Conservation (phyloP, 176 grass and related monocot genomes). For the Carex pumila region DNA sequence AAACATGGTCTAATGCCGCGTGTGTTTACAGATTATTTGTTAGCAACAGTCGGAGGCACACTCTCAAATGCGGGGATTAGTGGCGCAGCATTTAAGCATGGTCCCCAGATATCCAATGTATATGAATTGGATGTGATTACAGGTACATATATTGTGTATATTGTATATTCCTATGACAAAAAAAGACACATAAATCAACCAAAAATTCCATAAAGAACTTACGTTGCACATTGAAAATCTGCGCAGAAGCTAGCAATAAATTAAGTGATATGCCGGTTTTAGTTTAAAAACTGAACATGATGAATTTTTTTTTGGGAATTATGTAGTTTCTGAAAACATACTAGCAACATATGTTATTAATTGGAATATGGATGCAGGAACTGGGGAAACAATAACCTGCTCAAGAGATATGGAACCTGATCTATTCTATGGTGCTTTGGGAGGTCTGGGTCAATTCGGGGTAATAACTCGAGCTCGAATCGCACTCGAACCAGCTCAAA, state of each 20-base stretch:
- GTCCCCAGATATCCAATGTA: conserved; percentile 68
- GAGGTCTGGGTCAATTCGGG: conserved; percentile 50
- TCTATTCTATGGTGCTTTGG: conserved; percentile 47
- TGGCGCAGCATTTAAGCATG: conserved; percentile 45
- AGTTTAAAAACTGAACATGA: no score
- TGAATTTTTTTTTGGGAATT: background rate
- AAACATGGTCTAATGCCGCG: conserved; percentile 31
- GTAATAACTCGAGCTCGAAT: conserved; percentile 60
- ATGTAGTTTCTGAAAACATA: background rate
- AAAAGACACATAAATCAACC: background rate
- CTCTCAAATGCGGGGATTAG: conserved; percentile 73
- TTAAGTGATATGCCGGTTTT: background rate
- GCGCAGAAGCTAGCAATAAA: background rate
- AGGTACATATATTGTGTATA: conserved; percentile 8
- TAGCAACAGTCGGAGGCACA: conserved; percentile 52
- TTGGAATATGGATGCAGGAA: conserved; percentile 29
- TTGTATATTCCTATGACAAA: background rate
- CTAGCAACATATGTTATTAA: background rate
- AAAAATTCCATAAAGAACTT: background rate
- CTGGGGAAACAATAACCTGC: conserved; percentile 44
- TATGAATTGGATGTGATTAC: conserved; percentile 64
- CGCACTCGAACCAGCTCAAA: conserved; percentile 16
- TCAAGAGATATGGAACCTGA: conserved; percentile 30
- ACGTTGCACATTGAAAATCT: background rate
- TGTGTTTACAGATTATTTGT: conserved; percentile 62